phyloP scores from a whole-genome alignment of 192 early-diverging fungal genomes.

The Haplosporangium gracile region DNA sequence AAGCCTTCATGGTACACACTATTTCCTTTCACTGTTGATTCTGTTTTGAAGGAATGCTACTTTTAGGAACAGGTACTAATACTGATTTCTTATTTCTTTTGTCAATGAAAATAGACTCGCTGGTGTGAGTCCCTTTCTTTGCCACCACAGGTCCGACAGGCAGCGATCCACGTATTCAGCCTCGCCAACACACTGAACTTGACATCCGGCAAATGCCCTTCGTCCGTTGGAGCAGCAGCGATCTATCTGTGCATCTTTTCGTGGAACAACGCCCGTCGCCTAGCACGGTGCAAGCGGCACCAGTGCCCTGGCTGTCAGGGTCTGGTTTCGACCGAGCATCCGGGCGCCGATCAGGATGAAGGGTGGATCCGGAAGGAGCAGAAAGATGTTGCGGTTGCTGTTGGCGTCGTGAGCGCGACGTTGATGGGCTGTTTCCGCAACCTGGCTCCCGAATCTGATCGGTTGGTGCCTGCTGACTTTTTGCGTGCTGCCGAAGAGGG shows the following conservation, averaged over 20 bases:
- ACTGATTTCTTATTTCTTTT: not conserved
- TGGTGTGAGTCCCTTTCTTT: constrained; percentile 72
- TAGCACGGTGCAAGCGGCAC: constrained; percentile 43
- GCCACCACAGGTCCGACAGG: constrained; percentile 62
- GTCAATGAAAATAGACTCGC: constrained; percentile 50
- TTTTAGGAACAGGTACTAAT: not conserved
- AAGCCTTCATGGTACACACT: constrained; percentile 57
- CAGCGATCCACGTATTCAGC: constrained; percentile 66
- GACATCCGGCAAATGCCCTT: constrained; percentile 74
- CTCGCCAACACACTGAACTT: constrained; percentile 69
- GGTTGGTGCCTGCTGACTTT: constrained; percentile 56
- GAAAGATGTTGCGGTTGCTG: constrained; percentile 67
- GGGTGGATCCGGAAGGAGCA: constrained; percentile 62
- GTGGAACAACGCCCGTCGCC: constrained; percentile 63
- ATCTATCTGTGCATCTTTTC: constrained; percentile 72
- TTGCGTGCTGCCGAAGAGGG: constrained; percentile 39
- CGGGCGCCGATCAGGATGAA: constrained; percentile 33
- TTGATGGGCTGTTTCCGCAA: constrained; percentile 70
- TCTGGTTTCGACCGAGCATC: constrained; percentile 18
- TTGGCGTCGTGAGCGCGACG: constrained; percentile 72
- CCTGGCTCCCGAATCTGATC: constrained; percentile 54
- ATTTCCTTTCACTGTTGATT: constrained; percentile 20
- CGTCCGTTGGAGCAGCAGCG: constrained; percentile 72
- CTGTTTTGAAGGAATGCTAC: not conserved
- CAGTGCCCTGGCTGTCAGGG: constrained; percentile 32